Base-by-base conservation (phyloP, 202 grass and related monocot genomes). In the Alloteropsis angusta region DNA sequence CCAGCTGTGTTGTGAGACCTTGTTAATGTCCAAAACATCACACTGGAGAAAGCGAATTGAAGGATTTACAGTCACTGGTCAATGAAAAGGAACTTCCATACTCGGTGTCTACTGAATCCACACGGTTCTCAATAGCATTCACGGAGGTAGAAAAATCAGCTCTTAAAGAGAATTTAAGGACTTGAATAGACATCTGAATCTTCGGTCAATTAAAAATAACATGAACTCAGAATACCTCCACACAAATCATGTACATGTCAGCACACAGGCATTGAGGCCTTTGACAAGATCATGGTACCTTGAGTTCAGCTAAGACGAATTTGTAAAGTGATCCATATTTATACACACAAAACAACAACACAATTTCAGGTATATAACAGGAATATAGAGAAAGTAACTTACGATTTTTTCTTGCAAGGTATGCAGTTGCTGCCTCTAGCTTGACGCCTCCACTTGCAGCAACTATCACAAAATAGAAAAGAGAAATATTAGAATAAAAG, bases 371-470 rank as follows among this genome's bases (percentile, higher is more conserved):
- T 65, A 34, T n/a, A 53, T 53, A 78, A 73, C 18, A 74, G 61
- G 8, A 68, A 60, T 9, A 76, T 34, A n/a, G 13, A 75, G n/a
- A 25, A 8, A 60, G 32, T 54, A 65, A 81, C 82, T 81, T 85
- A 88, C 66, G 57, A 83, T 81, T 87, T 85, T 87, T 89, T 84
- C 90, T 92, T 84, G 83, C 87, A 84, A 84, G 81, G 15, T 84
- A 84, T 92, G 83, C 86, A 84, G 80, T 81, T 84, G 80, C 16
- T 86, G 71, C 53, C 86, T 89, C 83, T 54, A 92, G 76, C 86
- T 88, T 92, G 76, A 80, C 7, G 80, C 84, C 90, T 78, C 84
- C 90, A 78, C 85, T 89, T 89, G 72, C 71, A 78, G 71, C 77
- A 92, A 85, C 90, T 92, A 62, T 65, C 18, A 86, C 9, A 77